These are phyloP conservation scores for Fusarium papillatum DNA, from an alignment of 2,329 filamentous ascomycete species.

Conservation along the genomic window DNA sequence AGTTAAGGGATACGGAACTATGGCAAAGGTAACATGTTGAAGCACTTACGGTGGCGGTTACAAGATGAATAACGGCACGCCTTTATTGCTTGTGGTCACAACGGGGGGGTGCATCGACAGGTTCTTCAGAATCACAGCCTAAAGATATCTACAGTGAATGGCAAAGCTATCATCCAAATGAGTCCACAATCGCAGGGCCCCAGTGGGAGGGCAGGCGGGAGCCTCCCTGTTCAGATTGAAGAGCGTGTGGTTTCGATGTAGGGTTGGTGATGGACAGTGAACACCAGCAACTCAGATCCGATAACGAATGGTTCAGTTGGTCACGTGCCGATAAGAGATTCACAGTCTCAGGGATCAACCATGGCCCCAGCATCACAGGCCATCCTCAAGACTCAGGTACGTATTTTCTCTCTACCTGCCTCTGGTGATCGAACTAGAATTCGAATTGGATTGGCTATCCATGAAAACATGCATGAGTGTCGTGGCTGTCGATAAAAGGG, in stretches of 20 bases:
- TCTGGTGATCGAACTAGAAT: not conserved
- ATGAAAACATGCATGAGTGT: constrained; percentile 56
- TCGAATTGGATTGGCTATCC: constrained; percentile 15
- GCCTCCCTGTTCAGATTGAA: not conserved
- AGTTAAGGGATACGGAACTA: not conserved
- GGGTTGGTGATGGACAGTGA: not conserved
- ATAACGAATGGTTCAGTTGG: no score
- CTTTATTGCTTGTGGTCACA: not conserved
- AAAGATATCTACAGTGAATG: not conserved
- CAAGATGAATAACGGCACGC: not conserved
- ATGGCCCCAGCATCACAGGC: not conserved
- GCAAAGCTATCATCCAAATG: not conserved
- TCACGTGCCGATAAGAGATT: not conserved
- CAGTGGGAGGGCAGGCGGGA: not conserved
- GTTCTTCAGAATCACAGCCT: not conserved
- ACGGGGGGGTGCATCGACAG: not conserved
- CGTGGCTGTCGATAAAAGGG: constrained; percentile 63
- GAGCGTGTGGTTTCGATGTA: not conserved
- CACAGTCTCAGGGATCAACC: not conserved
- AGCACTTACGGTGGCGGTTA: not conserved
- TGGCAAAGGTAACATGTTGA: not conserved
- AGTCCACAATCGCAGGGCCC: not conserved
- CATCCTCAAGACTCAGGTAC: not conserved
- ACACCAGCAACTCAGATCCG: not conserved
- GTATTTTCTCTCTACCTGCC: not conserved